Percentiles rank a stretch among this genome's conserved stretches.
phyloP scores from a whole-genome alignment of 495 filamentous ascomycete species.

The Xylaria intraflava region DNA sequence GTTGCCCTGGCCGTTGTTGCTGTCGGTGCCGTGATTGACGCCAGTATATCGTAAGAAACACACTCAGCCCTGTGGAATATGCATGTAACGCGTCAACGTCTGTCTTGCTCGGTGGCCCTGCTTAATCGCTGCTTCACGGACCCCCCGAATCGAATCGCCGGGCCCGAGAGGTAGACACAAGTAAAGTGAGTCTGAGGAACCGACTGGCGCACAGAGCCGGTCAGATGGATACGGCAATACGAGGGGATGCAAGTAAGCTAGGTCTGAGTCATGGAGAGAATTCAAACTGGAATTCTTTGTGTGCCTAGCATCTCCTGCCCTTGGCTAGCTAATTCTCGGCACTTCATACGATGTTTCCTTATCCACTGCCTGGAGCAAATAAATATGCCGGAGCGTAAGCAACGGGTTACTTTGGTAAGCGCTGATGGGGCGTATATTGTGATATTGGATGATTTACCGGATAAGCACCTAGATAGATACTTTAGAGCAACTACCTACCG shows the following conservation, averaged over 20 bases:
- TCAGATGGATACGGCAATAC: neutral
- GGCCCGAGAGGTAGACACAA: neutral
- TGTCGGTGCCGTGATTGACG: neutral
- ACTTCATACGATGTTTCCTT: too few species aligned
- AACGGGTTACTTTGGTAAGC: too few species aligned
- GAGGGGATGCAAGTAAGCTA: neutral
- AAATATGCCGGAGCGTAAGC: too few species aligned
- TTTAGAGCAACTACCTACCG: neutral
- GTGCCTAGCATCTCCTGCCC: too few species aligned
- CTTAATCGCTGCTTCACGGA: neutral
- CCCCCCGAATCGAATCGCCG: too few species aligned
- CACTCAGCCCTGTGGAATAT: conserved; percentile 7
- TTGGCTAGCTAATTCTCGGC: too few species aligned
- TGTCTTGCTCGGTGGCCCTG: neutral
- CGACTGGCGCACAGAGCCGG: neutral
- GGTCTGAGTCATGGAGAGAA: too few species aligned
- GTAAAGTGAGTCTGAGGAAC: neutral
- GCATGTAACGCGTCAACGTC: neutral
- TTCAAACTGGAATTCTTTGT: too few species aligned
- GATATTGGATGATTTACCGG: too few species aligned
- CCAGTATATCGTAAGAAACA: neutral
- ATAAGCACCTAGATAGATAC: too few species aligned
- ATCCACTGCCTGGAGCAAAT: neutral
- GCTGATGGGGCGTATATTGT: too few species aligned
- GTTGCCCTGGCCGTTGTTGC: too few species aligned